These are phyloP conservation scores for Calonectria pseudoreteaudii DNA, from an alignment of 2,329 filamentous ascomycete genomes.

Conservation along the genomic window DNA sequence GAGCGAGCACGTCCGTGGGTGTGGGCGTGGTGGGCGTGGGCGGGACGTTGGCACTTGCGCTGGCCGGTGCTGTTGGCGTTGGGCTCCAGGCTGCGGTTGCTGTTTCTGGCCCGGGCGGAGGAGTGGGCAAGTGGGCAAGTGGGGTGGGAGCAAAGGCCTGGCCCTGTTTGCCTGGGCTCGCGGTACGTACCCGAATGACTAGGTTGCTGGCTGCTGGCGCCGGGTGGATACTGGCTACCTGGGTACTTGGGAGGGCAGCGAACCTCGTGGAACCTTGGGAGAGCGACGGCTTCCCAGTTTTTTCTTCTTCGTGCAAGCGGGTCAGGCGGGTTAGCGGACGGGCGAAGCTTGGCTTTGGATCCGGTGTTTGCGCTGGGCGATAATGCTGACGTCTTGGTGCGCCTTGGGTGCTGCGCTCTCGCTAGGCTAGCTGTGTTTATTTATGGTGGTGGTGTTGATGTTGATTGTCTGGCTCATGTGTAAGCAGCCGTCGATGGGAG, in stretches of 20 bases:
- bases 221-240: neutral
- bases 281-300: conserved; percentile 20
- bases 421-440: conserved; percentile 14
- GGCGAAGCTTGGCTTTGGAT: conserved; percentile 12
- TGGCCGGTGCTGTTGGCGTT: conserved; percentile 22
- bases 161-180: conserved; percentile 5
- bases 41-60: conserved; percentile 24
- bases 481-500: neutral
- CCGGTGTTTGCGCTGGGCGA: conserved; percentile 4
- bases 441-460: conserved; percentile 2
- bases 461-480: conserved; percentile 2
- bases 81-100: conserved; percentile 37
- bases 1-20: conserved; percentile 3
- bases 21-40: neutral
- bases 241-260: neutral
- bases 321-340: conserved; percentile 16
- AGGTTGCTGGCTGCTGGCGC: conserved; percentile 6
- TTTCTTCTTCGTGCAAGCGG: conserved; percentile 4
- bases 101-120: conserved; percentile 33
- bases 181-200: conserved; percentile 6
- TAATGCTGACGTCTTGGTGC: conserved; percentile 7
- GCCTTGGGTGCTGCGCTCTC: conserved; percentile 6
- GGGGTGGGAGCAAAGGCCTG: conserved; percentile 5
- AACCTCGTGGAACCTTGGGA: conserved; percentile 19
- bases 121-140: conserved; percentile 5